Conservation (phyloP, 148 eudicot genomes). For the Linanthus parryae region DNA sequence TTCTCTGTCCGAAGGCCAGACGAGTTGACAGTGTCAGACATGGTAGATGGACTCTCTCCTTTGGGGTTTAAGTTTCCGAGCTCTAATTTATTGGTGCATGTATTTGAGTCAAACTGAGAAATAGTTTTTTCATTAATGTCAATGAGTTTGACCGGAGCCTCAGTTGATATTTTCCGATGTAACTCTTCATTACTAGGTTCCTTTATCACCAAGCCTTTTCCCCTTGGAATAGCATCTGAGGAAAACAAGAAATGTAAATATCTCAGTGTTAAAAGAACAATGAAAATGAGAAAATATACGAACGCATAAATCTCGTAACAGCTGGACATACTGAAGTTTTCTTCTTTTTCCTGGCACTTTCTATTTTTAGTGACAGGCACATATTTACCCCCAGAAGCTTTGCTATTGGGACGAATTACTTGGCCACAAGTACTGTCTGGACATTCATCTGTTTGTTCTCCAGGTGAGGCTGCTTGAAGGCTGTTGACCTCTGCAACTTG, state of each 20-base stretch:
- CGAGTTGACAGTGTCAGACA: conserved; percentile 2
- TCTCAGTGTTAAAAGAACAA: not conserved
- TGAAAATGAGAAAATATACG: not conserved
- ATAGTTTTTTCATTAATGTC: conserved; percentile 13
- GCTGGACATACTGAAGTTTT: conserved; percentile 12
- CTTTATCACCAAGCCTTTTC: conserved; percentile 12
- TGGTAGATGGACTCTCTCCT: conserved; percentile 13
- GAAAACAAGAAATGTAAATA: not conserved
- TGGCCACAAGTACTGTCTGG: conserved; percentile 43
- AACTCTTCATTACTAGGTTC: conserved; percentile 13
- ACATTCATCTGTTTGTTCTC: conserved; percentile 20
- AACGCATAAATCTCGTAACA: not conserved
- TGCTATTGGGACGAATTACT: conserved; percentile 17
- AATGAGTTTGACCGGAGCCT: conserved; percentile 16
- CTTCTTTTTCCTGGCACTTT: conserved; percentile 18
- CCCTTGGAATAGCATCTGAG: conserved; percentile 11
- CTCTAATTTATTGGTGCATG: conserved; percentile 9
- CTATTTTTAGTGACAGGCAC: conserved; percentile 7
- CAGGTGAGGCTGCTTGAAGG: conserved; percentile 18
- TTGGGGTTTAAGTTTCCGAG: not conserved
- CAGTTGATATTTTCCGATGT: conserved; percentile 14
- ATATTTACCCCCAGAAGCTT: conserved; percentile 6
- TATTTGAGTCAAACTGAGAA: conserved; percentile 13
- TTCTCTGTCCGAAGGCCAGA: conserved; percentile 14
- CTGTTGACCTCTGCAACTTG: conserved; percentile 30